Evolutionary conservation across 2,329 filamentous ascomycete species (phyloP).

Genomic region (Aureobasidium lini): DNA sequence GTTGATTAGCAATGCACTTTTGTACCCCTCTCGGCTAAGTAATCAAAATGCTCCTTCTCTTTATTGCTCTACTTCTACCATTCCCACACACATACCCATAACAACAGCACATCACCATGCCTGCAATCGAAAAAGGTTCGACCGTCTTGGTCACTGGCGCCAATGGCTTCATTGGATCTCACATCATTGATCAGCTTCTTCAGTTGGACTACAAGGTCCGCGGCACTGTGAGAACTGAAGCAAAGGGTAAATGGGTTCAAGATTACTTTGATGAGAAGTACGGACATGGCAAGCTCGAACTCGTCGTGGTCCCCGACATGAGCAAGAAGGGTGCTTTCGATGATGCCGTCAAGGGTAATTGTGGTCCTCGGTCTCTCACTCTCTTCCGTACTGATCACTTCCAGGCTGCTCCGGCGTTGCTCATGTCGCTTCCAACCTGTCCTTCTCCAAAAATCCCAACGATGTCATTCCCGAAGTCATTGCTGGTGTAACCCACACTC

Average conservation of each 20-base stretch:
- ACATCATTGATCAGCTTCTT: slow-evolving; percentile 24
- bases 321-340: slow-evolving; percentile 32
- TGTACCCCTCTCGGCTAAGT: not conserved
- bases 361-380: not conserved
- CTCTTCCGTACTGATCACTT: not conserved
- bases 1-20: not conserved
- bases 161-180: slow-evolving; percentile 22
- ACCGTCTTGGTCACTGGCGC: slow-evolving; percentile 25
- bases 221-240: slow-evolving; percentile 21
- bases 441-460: slow-evolving; percentile 34
- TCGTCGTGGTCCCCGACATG: slow-evolving; percentile 34
- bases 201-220: slow-evolving; percentile 23
- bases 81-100: not conserved
- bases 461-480: slow-evolving; percentile 36
- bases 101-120: not conserved
- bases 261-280: slow-evolving; percentile 21
- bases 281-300: slow-evolving; percentile 29
- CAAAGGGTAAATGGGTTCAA: slow-evolving; percentile 21
- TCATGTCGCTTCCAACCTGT: slow-evolving; percentile 39
- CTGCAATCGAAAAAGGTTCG: slow-evolving; percentile 20
- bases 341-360: slow-evolving; percentile 30
- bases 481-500: slow-evolving; percentile 30
- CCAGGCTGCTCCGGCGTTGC: slow-evolving; percentile 36
- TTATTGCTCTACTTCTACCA: not conserved
- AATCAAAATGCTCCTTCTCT: not conserved